Evolutionary conservation across 768 basidiomycete genomes (phyloP).

Genomic region (Russula brevipes): DNA sequence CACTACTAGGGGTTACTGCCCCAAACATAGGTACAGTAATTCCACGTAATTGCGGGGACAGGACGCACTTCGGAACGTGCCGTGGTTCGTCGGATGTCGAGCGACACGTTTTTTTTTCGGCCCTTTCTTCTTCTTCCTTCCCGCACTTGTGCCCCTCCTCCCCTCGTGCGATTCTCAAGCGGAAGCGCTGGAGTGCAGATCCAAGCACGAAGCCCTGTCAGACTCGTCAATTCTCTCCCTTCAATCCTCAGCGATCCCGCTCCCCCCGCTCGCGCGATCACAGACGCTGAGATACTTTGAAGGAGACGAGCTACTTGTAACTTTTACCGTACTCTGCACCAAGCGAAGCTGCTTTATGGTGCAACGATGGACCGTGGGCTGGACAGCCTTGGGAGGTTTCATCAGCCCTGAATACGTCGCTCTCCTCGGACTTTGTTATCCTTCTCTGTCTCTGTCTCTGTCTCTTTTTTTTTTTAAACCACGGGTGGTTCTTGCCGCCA

Average conservation of each 20-base stretch:
- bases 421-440: too few relatives aligned
- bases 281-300: background rate
- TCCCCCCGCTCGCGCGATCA: background rate
- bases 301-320: too few relatives aligned
- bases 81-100: slow-evolving; percentile 1
- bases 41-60: slow-evolving; percentile 18
- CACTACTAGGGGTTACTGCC: too few relatives aligned
- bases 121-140: background rate
- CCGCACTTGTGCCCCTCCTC: slow-evolving; percentile 3
- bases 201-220: slow-evolving; percentile 10
- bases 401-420: too few relatives aligned
- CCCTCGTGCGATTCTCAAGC: background rate
- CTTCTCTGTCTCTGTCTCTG: too few relatives aligned
- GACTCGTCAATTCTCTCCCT: background rate
- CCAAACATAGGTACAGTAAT: too few relatives aligned
- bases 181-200: background rate
- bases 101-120: background rate
- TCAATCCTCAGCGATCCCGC: background rate
- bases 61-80: slow-evolving; percentile 11
- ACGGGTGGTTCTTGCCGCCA: too few relatives aligned
- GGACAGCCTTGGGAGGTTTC: too few relatives aligned
- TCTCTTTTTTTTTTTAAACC: too few relatives aligned
- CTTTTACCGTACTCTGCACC: too few relatives aligned
- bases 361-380: too few relatives aligned
- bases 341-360: too few relatives aligned